These are phyloP conservation scores for Aspergillus aculeatus DNA, from an alignment of 2,329 filamentous ascomycete genomes.

Conservation along the genomic window DNA sequence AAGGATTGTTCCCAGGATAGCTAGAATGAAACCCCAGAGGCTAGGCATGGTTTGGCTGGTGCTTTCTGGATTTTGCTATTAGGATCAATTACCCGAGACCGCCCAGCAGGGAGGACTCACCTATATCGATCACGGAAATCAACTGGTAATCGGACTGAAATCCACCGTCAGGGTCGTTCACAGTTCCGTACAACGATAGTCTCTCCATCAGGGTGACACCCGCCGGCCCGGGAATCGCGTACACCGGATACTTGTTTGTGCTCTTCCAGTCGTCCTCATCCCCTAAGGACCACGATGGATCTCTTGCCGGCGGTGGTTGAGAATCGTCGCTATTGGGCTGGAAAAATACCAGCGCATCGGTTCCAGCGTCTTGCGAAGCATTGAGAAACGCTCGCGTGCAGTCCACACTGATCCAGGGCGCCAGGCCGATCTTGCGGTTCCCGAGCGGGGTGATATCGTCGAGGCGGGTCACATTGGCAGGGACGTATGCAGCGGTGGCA, in stretches of 20 bases:
- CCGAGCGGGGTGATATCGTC: constrained; percentile 64
- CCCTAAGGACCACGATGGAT: constrained; percentile 67
- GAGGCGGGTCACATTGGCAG: constrained; percentile 70
- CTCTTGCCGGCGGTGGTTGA: constrained; percentile 65
- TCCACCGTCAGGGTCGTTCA: not conserved
- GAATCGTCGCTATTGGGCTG: constrained; percentile 47
- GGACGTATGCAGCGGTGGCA: constrained; percentile 64
- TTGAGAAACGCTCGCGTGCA: constrained; percentile 74
- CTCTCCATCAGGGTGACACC: constrained; percentile 69
- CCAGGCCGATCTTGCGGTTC: constrained; percentile 75
- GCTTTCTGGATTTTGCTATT: constrained; percentile 18
- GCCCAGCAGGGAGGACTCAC: constrained; percentile 26
- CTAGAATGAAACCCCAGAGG: constrained; percentile 78
- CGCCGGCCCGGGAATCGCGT: constrained; percentile 69
- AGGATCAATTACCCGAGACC: not conserved
- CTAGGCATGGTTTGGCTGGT: constrained; percentile 55
- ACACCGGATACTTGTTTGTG: constrained; percentile 74
- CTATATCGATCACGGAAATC: constrained; percentile 51
- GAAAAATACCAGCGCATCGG: constrained; percentile 61
- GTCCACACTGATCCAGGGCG: constrained; percentile 75
- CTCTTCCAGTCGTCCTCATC: constrained; percentile 71
- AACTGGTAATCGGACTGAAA: constrained; percentile 38
- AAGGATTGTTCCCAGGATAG: constrained; percentile 75
- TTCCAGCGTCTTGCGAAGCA: constrained; percentile 59
- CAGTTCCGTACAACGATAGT: constrained; percentile 66